These are phyloP conservation scores for Dichomitus squalens DNA, from an alignment of 1,284 basidiomycete species.

Conservation along the genomic window DNA sequence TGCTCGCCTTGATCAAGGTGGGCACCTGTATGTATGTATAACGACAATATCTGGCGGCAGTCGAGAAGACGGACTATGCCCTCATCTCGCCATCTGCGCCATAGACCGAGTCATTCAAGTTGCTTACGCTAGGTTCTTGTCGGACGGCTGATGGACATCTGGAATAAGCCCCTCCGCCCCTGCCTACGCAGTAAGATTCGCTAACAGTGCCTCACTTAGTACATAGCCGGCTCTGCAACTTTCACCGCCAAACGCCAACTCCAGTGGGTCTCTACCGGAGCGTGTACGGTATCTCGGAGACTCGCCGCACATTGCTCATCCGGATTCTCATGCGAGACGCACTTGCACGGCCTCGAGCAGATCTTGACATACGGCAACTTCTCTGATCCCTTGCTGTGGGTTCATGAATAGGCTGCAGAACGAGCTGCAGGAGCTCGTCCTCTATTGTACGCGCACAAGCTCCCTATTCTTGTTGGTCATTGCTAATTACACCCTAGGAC, in stretches of 20 bases:
- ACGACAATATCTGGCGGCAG: neutral
- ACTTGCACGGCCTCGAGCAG: constrained; percentile 41
- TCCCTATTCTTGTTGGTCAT: no score
- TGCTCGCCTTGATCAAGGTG: constrained; percentile 35
- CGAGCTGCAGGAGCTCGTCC: constrained; percentile 53
- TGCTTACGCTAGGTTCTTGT: neutral
- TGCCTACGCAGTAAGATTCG: no score
- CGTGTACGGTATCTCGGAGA: constrained; percentile 35
- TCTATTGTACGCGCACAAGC: no score
- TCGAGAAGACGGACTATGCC: constrained; percentile 30
- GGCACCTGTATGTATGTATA: constrained; percentile 34
- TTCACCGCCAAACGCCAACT: constrained; percentile 52
- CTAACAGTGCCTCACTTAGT: no score
- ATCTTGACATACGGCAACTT: constrained; percentile 48
- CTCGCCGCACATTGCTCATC: constrained; percentile 36
- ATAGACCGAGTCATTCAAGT: neutral
- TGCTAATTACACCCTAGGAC: no score
- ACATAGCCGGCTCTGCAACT: constrained; percentile 50
- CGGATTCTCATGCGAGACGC: constrained; percentile 37
- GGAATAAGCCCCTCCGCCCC: no score
- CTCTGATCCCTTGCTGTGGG: constrained; percentile 39
- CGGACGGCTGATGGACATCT: constrained; percentile 50
- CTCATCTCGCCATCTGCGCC: constrained; percentile 44
- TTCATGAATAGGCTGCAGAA: constrained; percentile 45
- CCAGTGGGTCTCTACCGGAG: constrained; percentile 50